Percentiles rank a stretch among this genome's conserved stretches.
These are phyloP conservation scores for Sporormia fimetaria DNA, from an alignment of 495 filamentous ascomycete genomes.

Conservation along the genomic window DNA sequence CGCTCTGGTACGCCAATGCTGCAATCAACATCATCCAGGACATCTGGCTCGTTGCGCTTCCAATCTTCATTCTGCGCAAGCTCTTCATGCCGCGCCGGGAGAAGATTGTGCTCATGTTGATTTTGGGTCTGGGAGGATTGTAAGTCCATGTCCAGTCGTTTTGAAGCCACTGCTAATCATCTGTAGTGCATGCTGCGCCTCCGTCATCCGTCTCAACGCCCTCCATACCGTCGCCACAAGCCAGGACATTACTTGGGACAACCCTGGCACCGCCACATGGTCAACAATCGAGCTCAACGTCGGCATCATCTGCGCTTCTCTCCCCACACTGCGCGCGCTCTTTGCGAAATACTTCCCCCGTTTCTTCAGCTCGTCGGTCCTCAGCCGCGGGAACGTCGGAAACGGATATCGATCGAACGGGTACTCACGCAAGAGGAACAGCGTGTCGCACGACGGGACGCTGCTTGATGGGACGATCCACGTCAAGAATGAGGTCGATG, in stretches of 20 bases:
- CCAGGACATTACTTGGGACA: slow-evolving; percentile 19
- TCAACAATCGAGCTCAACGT: slow-evolving; percentile 15
- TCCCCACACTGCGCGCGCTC: slow-evolving; percentile 15
- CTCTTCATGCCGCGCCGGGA: slow-evolving; percentile 4
- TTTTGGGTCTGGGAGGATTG: slow-evolving; percentile 18
- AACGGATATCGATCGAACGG: no score
- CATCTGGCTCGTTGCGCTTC: slow-evolving; percentile 11
- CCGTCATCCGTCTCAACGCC: slow-evolving; percentile 14
- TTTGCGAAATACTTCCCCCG: slow-evolving; percentile 7
- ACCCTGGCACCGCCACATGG: slow-evolving; percentile 15
- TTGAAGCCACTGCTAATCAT: neutral
- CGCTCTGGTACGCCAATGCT: slow-evolving; percentile 15
- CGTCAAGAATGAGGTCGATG: no score
- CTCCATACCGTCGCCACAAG: slow-evolving; percentile 9
- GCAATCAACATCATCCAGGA: slow-evolving; percentile 18
- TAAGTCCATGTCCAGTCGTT: neutral
- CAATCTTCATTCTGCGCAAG: slow-evolving; percentile 9
- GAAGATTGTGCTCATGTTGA: slow-evolving; percentile 12
- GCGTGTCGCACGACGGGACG: no score
- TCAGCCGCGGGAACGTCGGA: no score
- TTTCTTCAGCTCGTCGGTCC: slow-evolving; percentile 1
- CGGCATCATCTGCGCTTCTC: slow-evolving; percentile 20
- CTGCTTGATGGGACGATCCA: no score
- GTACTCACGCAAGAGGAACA: no score
- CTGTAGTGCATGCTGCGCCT: slow-evolving; percentile 10